Base-by-base conservation (phyloP, 768 basidiomycete genomes). In the Hortiboletus campestris region DNA sequence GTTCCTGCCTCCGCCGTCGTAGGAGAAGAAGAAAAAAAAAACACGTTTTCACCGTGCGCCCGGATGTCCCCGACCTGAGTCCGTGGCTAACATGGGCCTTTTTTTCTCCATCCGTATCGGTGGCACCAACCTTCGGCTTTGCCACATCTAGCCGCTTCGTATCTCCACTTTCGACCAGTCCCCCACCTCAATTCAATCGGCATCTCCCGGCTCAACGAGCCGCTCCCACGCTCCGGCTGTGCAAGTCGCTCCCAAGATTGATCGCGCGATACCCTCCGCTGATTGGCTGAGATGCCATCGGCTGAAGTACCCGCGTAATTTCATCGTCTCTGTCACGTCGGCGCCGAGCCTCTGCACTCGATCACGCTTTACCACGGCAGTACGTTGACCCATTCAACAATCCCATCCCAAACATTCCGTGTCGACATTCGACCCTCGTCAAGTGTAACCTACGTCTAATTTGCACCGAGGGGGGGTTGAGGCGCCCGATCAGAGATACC, bases 141-240 rank as follows among this genome's bases (percentile, higher is more conserved):
- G 50, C 55, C 59, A 29, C 53, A 43, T 57, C 57, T 47, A 41
- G 39, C 49, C n/a, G 56, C 55, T 36, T 53, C 57, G 45, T 67
- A 66, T 68, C 67, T 60, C 67, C 63, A 60, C 63, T 58, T 25
- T 55, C 31, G 44, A 41, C 25, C 43, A 9, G 38, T 11, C n/a
- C 38, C 38, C 38, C 38, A 19, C 16, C 17, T n/a, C 60, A 46
- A 68, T 72, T 72, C 63, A 72, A 38, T 72, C 68, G 68, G 68
- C 46, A 56, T 49, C 2, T 38, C 11, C 68, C 68, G 68, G 22
- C 41, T 47, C 38, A 31, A 2, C 11, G 2, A 28, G 1, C n/a
- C 31, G 29, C 53, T 71, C 68, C 51, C 68, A 71, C 70, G 69
- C 49, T 42, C 49, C 57, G 67, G 67, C 67, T 67, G 62, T 69